Percentiles rank a stretch among this genome's conserved stretches.
Conservation (phyloP, 1,284 basidiomycete species). For the Puccinia horiana region DNA sequence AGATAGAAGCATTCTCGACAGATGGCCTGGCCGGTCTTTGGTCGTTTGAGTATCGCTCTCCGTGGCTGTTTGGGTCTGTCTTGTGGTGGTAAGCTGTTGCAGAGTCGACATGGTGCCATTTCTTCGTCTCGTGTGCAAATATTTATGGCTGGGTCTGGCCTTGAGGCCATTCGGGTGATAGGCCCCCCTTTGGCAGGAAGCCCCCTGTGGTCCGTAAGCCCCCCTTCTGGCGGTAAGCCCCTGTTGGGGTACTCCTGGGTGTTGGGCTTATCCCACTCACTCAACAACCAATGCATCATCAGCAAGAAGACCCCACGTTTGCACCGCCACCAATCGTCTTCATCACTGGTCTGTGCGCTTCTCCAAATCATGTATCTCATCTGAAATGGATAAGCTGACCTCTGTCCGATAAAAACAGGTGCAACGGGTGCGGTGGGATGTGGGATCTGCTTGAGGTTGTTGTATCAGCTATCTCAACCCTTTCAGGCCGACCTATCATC, state of each 20-base stretch:
- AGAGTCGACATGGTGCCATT: slow-evolving; percentile 48
- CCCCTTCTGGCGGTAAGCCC: not conserved
- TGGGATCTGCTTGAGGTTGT: slow-evolving; percentile 57
- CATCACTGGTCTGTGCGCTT: slow-evolving; percentile 40
- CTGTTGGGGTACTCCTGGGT: too few relatives aligned
- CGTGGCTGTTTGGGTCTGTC: not conserved
- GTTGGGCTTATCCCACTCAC: too few relatives aligned
- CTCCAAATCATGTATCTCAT: not conserved
- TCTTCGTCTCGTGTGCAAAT: not conserved
- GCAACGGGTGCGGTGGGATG: slow-evolving; percentile 55
- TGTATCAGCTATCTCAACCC: slow-evolving; percentile 58
- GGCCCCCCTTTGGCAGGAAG: too few relatives aligned
- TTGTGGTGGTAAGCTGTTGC: not conserved
- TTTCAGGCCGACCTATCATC: slow-evolving; percentile 54
- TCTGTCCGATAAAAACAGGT: slow-evolving; percentile 5
- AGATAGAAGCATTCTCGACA: slow-evolving; percentile 70
- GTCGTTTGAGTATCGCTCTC: slow-evolving; percentile 83
- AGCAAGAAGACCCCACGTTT: slow-evolving; percentile 9
- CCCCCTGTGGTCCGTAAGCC: not conserved
- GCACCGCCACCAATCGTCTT: slow-evolving; percentile 23
- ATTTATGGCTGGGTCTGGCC: not conserved
- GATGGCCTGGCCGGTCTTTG: slow-evolving; percentile 95
- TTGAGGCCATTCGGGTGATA: not conserved
- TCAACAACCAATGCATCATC: not conserved
- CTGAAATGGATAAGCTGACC: not conserved